phyloP scores from a whole-genome alignment of 768 basidiomycete species.

The Tulasnella sp. region DNA sequence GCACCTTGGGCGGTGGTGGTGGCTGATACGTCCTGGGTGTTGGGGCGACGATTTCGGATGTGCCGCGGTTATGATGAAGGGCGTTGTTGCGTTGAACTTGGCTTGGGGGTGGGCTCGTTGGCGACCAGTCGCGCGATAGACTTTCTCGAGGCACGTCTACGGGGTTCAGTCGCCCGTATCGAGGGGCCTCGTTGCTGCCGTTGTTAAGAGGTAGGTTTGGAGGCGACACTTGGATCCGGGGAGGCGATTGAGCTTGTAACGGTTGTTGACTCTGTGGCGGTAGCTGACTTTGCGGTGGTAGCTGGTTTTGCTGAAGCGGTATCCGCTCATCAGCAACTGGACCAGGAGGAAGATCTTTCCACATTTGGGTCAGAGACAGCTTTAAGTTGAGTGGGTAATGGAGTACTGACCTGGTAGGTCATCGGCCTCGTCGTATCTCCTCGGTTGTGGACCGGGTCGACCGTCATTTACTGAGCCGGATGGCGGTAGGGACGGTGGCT shows the following conservation, averaged over 20 bases:
- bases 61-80: not conserved
- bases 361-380: not conserved
- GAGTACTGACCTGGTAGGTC: not conserved
- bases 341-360: not conserved
- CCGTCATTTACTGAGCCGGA: too few species aligned
- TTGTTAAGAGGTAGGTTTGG: not conserved
- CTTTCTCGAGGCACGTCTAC: not conserved
- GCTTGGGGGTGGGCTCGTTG: not conserved
- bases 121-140: not conserved
- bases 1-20: not conserved
- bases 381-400: not conserved
- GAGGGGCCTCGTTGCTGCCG: not conserved
- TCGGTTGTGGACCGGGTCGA: too few species aligned
- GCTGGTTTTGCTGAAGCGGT: not conserved
- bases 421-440: not conserved
- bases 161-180: not conserved
- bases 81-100: not conserved
- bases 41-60: not conserved
- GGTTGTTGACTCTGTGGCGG: not conserved
- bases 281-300: not conserved
- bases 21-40: not conserved
- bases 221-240: too few species aligned
- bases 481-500: too few species aligned
- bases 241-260: too few species aligned
- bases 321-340: too few species aligned